A percentile compares a stretch with the other conserved stretches of the same genome.
phyloP scores from a whole-genome alignment of 768 basidiomycete genomes.

The Tulasnella sp. region DNA sequence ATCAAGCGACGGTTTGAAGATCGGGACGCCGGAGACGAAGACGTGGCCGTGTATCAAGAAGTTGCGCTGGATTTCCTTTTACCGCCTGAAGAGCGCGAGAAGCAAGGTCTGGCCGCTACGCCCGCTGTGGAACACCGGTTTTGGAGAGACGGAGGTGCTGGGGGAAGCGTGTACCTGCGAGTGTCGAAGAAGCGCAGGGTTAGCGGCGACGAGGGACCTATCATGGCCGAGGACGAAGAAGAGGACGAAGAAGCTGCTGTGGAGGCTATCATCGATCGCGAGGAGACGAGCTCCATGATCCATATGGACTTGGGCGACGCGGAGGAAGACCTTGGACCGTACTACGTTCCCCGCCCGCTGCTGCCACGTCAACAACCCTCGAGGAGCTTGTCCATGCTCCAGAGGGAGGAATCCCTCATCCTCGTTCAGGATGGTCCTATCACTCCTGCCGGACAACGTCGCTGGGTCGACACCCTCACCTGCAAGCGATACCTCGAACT shows the following conservation, averaged over 20 bases:
- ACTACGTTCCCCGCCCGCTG: too few relatives aligned
- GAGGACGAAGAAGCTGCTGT: background rate
- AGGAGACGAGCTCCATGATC: too few relatives aligned
- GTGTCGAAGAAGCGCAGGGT: background rate
- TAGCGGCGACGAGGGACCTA: background rate
- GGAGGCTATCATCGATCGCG: too few relatives aligned
- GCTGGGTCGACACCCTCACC: background rate
- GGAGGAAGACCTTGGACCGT: too few relatives aligned
- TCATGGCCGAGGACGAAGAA: background rate
- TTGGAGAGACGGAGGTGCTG: background rate
- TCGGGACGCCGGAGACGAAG: background rate
- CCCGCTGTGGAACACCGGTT: background rate
- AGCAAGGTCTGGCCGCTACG: background rate
- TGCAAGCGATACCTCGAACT: background rate
- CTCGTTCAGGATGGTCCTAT: too few relatives aligned
- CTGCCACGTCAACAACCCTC: too few relatives aligned
- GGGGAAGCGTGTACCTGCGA: background rate
- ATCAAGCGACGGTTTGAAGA: background rate
- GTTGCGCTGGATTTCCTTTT: background rate
- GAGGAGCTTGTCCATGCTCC: too few relatives aligned
- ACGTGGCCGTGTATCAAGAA: background rate
- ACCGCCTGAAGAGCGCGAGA: constrained; percentile 2
- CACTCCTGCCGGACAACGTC: too few relatives aligned
- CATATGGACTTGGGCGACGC: too few relatives aligned
- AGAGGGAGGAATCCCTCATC: too few relatives aligned